Percentiles rank a stretch among this genome's conserved stretches.
Evolutionary conservation across 176 grass and related monocot genomes (phyloP).

Genomic region (Ensete ventricosum): DNA sequence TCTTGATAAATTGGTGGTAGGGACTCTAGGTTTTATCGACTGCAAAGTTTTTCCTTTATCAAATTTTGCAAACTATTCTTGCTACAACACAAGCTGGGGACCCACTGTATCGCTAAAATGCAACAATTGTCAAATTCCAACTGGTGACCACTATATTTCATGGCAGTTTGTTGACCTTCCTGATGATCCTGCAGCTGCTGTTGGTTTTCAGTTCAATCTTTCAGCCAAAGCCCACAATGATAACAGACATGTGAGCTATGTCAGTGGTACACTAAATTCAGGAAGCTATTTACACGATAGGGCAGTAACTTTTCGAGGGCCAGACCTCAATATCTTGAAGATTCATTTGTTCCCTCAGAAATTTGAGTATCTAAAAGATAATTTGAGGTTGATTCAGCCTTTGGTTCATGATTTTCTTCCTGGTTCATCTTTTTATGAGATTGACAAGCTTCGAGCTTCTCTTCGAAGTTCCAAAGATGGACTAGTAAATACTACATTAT

Average conservation of each 20-base stretch:
- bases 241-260: conserved; percentile 44
- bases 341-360: conserved; percentile 77
- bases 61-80: conserved; percentile 40
- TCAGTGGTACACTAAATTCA: conserved; percentile 52
- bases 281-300: conserved; percentile 39
- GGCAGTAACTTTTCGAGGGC: conserved; percentile 61
- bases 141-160: conserved; percentile 66
- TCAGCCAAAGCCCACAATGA: conserved; percentile 50
- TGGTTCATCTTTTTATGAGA: conserved; percentile 59
- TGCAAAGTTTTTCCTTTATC: conserved; percentile 50
- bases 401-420: conserved; percentile 70
- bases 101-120: conserved; percentile 63
- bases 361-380: conserved; percentile 34
- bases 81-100: conserved; percentile 59
- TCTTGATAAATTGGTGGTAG: conserved; percentile 33
- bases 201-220: conserved; percentile 77
- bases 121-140: conserved; percentile 45
- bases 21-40: conserved; percentile 49
- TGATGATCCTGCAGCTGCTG: conserved; percentile 41
- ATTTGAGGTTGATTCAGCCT: conserved; percentile 64
- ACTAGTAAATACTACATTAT: conserved; percentile 69
- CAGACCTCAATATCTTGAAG: conserved; percentile 65
- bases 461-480: conserved; percentile 54
- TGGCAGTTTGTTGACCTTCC: conserved; percentile 79
- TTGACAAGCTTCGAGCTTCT: conserved; percentile 50